A percentile compares a stretch with the other conserved stretches of the same genome.
Evolutionary conservation across 176 grass and related monocot genomes (phyloP).

Genomic region (Ensete ventricosum): DNA sequence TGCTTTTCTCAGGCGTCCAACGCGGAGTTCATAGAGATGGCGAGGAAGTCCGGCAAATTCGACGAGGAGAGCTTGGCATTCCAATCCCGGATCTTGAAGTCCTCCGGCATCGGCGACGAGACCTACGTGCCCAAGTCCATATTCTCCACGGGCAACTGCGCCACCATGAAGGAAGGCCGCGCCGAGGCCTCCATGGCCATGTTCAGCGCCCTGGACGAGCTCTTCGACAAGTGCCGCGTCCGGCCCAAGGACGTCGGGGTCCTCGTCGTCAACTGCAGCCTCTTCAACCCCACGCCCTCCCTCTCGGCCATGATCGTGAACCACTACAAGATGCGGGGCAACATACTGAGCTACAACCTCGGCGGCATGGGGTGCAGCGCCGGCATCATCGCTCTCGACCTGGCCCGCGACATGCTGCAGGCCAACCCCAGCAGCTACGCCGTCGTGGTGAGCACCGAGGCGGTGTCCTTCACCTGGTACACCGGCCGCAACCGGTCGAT

Average conservation of each 20-base stretch:
- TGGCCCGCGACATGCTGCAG: constrained; percentile 87
- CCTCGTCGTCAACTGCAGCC: constrained; percentile 89
- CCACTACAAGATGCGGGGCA: constrained; percentile 96
- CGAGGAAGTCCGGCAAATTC: constrained; percentile 77
- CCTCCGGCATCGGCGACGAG: constrained; percentile 83
- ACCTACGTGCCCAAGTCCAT: constrained; percentile 72
- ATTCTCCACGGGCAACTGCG: constrained; percentile 70
- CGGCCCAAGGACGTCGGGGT: constrained; percentile 80
- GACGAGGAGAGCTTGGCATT: constrained; percentile 88
- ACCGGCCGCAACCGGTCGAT: constrained; percentile 63
- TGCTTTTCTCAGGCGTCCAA: constrained; percentile 37
- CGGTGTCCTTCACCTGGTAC: constrained; percentile 86
- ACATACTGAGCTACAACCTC: constrained; percentile 96
- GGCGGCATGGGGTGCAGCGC: constrained; percentile 98
- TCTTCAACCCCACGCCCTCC: constrained; percentile 86
- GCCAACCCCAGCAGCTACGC: constrained; percentile 57
- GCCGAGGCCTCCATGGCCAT: constrained; percentile 61
- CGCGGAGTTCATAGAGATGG: constrained; percentile 68
- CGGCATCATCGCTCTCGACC: constrained; percentile 59
- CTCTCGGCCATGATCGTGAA: constrained; percentile 95
- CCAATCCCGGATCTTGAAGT: constrained; percentile 68
- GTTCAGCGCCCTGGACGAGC: constrained; percentile 81
- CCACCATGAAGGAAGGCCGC: constrained; percentile 90
- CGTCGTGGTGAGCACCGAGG: constrained; percentile 83
- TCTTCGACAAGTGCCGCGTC: constrained; percentile 82